Conservation (phyloP, 768 basidiomycete genomes). For the Pisolithus marmoratus region DNA sequence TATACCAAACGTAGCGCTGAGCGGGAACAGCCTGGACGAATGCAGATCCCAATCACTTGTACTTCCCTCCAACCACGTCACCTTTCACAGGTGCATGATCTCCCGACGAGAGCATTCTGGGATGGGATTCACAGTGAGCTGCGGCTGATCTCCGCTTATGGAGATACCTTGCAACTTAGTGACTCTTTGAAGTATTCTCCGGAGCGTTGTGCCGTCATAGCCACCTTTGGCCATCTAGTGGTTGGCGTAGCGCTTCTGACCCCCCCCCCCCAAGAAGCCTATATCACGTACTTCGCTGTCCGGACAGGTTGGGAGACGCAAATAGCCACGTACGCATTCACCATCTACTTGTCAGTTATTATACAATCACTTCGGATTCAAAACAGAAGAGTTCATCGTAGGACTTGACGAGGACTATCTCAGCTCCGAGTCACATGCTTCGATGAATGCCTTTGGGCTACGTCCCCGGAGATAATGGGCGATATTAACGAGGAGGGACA, state of each 20-base stretch:
- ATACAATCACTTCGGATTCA: constrained; percentile 85
- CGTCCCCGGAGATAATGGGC: constrained; percentile 55
- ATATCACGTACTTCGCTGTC: constrained; percentile 79
- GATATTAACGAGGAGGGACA: too few species aligned
- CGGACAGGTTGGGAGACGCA: constrained; percentile 77
- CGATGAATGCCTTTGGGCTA: constrained; percentile 76
- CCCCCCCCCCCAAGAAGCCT: constrained; percentile 74
- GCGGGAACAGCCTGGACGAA: constrained; percentile 38
- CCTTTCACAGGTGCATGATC: constrained; percentile 64
- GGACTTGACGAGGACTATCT: constrained; percentile 80
- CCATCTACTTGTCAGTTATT: constrained; percentile 42
- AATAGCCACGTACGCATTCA: constrained; percentile 57
- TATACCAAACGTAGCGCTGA: constrained; percentile 43
- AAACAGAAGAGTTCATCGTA: constrained; percentile 77
- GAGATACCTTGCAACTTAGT: constrained; percentile 41
- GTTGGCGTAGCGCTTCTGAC: constrained; percentile 72
- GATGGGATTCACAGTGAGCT: constrained; percentile 63
- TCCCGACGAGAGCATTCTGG: constrained; percentile 69
- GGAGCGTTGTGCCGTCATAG: constrained; percentile 71
- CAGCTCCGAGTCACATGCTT: constrained; percentile 60
- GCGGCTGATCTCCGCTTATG: not conserved
- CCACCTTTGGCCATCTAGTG: constrained; percentile 62
- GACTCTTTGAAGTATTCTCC: constrained; percentile 66
- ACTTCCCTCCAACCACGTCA: constrained; percentile 53
- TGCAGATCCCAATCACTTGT: constrained; percentile 55